Percentiles rank a stretch among this genome's conserved stretches.
Evolutionary conservation across 2,329 filamentous ascomycete genomes (phyloP).

Genomic region (Neocucurbitaria cava): DNA sequence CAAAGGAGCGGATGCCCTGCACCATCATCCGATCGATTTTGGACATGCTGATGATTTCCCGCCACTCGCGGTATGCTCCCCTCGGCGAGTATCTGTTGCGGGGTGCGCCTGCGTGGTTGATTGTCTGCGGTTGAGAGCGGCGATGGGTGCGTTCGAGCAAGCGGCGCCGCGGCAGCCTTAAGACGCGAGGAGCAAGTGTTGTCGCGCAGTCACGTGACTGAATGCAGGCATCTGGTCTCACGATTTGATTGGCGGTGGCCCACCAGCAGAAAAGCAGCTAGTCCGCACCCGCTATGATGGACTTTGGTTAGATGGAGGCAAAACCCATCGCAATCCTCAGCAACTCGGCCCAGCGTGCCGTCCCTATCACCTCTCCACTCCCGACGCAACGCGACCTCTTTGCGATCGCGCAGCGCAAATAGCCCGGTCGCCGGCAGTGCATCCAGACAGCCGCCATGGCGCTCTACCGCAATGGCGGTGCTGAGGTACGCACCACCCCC

Average conservation of each 20-base stretch:
- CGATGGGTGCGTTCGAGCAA: neutral
- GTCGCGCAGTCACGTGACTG: conserved; percentile 15
- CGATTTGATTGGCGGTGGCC: neutral
- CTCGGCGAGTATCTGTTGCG: neutral
- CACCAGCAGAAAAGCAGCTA: neutral
- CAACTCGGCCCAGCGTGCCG: conserved; percentile 10
- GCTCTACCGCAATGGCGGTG: conserved; percentile 44
- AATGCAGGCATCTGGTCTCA: neutral
- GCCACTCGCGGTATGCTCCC: conserved; percentile 5
- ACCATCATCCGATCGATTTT: conserved; percentile 91
- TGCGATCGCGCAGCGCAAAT: neutral
- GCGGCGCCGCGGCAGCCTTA: conserved; percentile 11
- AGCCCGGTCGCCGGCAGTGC: conserved; percentile 2
- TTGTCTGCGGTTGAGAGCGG: neutral
- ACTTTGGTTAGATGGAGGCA: conserved; percentile 3
- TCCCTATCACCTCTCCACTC: conserved; percentile 6
- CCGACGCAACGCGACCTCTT: conserved; percentile 1
- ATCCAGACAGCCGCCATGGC: conserved; percentile 36
- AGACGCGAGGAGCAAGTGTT: neutral
- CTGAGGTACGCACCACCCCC: conserved; percentile 37
- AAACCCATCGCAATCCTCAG: conserved; percentile 9
- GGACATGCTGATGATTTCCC: conserved; percentile 45
- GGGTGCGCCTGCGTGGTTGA: neutral
- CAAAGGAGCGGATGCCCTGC: conserved; percentile 84
- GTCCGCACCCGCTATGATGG: conserved; percentile 3